Conservation (phyloP, 2,329 filamentous ascomycete genomes). For the Alternaria angustiovoidea region DNA sequence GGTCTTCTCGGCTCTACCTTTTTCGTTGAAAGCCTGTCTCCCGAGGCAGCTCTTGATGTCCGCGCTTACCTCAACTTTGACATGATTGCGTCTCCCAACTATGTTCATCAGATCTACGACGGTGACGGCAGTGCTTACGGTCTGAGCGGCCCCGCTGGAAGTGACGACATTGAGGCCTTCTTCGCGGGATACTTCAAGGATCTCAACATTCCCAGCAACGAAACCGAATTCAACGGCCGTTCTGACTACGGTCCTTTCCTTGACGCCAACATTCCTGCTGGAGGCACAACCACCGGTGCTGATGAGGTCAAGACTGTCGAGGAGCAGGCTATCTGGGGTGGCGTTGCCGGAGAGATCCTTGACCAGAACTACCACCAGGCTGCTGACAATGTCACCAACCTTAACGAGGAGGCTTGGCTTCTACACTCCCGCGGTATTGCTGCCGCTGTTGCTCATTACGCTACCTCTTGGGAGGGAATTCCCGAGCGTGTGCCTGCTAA, state of each 20-base stretch:
- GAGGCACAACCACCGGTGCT: constrained; percentile 50
- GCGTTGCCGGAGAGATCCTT: constrained; percentile 31
- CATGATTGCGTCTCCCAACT: constrained; percentile 53
- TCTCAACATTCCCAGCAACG: constrained; percentile 38
- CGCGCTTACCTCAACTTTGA: constrained; percentile 55
- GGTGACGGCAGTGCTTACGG: constrained; percentile 47
- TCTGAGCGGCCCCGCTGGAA: constrained; percentile 43
- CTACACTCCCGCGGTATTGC: constrained; percentile 46
- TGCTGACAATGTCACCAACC: constrained; percentile 48
- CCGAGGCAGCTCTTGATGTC: constrained; percentile 43
- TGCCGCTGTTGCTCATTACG: constrained; percentile 45
- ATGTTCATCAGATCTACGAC: constrained; percentile 48
- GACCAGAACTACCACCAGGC: constrained; percentile 42
- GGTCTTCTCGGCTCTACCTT: constrained; percentile 48
- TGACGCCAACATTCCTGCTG: constrained; percentile 44
- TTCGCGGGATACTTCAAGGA: constrained; percentile 45
- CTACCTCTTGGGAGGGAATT: constrained; percentile 36
- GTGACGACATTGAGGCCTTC: constrained; percentile 41
- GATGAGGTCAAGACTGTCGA: constrained; percentile 50
- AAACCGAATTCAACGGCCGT: constrained; percentile 49
- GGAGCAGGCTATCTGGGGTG: constrained; percentile 46
- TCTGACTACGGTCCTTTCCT: constrained; percentile 52
- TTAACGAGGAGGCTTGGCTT: constrained; percentile 40
- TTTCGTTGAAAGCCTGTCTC: constrained; percentile 40
- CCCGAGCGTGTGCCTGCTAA: constrained; percentile 26